Conservation (phyloP, 1,139 yeast genomes). For the Lodderomyces parapsilosis region DNA sequence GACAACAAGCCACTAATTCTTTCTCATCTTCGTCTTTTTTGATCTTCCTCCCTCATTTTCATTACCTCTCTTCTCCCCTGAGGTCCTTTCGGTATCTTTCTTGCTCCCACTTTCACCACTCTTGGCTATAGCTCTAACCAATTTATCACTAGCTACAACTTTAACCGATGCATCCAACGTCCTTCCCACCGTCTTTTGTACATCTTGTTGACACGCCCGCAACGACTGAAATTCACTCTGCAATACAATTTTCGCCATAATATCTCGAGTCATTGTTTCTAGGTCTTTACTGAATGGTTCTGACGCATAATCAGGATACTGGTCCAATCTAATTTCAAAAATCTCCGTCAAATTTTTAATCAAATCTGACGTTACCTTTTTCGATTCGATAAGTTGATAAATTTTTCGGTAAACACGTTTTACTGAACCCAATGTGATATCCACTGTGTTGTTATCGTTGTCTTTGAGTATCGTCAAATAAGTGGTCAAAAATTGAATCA, state of each 20-base stretch:
- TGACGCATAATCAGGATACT: slow-evolving; percentile 40
- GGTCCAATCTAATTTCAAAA: slow-evolving; percentile 31
- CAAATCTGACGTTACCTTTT: slow-evolving; percentile 38
- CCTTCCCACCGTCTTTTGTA: slow-evolving; percentile 19
- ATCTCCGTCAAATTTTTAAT: slow-evolving; percentile 30
- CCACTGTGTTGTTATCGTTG: slow-evolving; percentile 10
- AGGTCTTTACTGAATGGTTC: slow-evolving; percentile 17
- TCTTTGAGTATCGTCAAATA: slow-evolving; percentile 26
- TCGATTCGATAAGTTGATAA: slow-evolving; percentile 44
- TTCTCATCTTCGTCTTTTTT: background rate
- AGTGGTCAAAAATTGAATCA: slow-evolving; percentile 53
- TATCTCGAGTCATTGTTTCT: slow-evolving; percentile 17
- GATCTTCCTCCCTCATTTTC: background rate
- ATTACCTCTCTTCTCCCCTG: background rate
- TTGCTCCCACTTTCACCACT: background rate
- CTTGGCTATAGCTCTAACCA: slow-evolving; percentile 52
- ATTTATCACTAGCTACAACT: slow-evolving; percentile 56
- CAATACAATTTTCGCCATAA: slow-evolving; percentile 55
- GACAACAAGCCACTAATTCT: background rate
- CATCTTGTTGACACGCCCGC: slow-evolving; percentile 31
- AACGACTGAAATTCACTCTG: slow-evolving; percentile 54
- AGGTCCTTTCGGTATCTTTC: too few species aligned
- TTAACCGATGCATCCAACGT: slow-evolving; percentile 30
- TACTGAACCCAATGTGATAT: slow-evolving; percentile 33
- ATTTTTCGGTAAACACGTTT: slow-evolving; percentile 47